Base-by-base conservation (phyloP, 1,284 basidiomycete genomes). In the Trametes polyzona region DNA sequence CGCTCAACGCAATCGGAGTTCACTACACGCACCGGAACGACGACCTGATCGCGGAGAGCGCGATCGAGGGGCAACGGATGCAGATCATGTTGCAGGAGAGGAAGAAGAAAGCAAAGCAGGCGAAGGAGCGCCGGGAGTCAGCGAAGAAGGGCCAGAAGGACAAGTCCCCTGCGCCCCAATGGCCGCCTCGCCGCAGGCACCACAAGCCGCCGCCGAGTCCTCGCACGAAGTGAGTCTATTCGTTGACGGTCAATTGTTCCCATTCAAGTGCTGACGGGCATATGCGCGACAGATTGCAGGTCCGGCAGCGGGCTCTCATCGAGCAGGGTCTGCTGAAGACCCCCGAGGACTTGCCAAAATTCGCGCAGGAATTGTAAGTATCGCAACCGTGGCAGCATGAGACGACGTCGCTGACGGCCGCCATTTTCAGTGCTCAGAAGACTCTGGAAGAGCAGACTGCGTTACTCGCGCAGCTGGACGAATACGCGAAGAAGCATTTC, bases 21-120 rank as follows among this genome's bases (percentile, higher is more conserved):
- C 79, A 76, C 52, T 92, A 92, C 61, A 88, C 79, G 24, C 89
- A 92, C 66, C 78, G 80, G 24, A 92, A 92, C 57, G 85, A 90
- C 42, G 80, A 84, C n/a, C 74, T 92, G 12, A 74, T 92, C 12
- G 75, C 77, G 4, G 81, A 84, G n/a, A 92, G 83, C 66, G 78
- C 77, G 4, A 83, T 92, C 32, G 88, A 90, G 65, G 82, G 83
- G 49, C 80, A 83, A 56, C 78, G 83, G 35, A 78, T 83, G 2
- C 79, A 78, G 56, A 78, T 76, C 24, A 79, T 80, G 3, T 43
- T 37, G 10, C 47, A 71, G 70, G 67, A 71, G 52, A 69, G 67
- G 61, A 70, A 66, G 55, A 65, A 68, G 46, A 67, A 55, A 4
- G 63, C 59, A 41, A 69, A 66, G 55, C 57, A 63, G 43, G 64